A percentile compares a stretch with the other conserved stretches of the same genome.
Conservation (phyloP, 768 basidiomycete species). For the Sistotremastrum suecicum region DNA sequence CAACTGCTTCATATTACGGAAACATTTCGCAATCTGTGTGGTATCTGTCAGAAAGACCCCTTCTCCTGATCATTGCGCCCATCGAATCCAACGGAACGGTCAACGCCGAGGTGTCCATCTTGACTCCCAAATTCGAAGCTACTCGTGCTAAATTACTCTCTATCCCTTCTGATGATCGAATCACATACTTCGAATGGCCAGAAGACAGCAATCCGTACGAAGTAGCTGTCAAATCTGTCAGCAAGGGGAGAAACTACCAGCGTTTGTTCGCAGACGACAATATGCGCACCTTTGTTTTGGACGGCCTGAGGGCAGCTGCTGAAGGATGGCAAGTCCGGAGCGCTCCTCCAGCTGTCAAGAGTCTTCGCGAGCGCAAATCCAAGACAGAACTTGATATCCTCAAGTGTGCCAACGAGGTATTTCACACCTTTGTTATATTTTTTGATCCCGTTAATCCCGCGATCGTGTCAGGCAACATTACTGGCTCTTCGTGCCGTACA, state of each 20-base stretch:
- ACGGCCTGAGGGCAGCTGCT: constrained; percentile 39
- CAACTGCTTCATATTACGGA: constrained; percentile 56
- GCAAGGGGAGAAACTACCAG: constrained; percentile 17
- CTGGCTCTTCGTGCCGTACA: constrained; percentile 58
- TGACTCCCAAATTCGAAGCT: constrained; percentile 70
- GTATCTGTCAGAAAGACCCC: constrained; percentile 65
- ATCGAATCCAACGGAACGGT: constrained; percentile 14
- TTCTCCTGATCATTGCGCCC: constrained; percentile 53
- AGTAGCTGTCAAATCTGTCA: constrained; percentile 22
- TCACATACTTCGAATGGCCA: constrained; percentile 33
- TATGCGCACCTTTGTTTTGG: constrained; percentile 48
- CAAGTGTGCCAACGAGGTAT: constrained; percentile 68
- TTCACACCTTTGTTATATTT: constrained; percentile 1
- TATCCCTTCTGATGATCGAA: constrained; percentile 29
- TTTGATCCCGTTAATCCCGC: background rate
- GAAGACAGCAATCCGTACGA: constrained; percentile 59
- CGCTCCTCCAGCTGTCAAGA: constrained; percentile 40
- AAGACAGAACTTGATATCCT: constrained; percentile 53
- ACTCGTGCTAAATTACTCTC: constrained; percentile 49
- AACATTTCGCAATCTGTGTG: constrained; percentile 53
- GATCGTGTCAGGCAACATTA: constrained; percentile 46
- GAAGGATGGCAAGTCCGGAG: constrained; percentile 23
- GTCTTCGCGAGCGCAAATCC: constrained; percentile 64
- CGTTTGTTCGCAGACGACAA: constrained; percentile 43
- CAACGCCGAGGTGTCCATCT: constrained; percentile 34